These are phyloP conservation scores for Ceratonia siliqua DNA, from an alignment of 306 rosid genomes.

Conservation along the genomic window DNA sequence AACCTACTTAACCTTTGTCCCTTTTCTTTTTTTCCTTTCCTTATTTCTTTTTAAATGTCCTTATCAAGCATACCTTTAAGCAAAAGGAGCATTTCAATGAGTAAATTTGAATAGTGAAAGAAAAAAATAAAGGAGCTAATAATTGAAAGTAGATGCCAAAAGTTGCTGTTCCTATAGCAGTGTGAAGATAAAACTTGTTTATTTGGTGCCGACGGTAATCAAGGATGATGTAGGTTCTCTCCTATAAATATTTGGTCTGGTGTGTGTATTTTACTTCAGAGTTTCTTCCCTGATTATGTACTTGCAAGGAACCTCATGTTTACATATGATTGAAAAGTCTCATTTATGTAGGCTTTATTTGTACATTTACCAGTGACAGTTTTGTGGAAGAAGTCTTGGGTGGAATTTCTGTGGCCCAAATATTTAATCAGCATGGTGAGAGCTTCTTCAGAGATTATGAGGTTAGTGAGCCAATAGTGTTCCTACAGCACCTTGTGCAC, in stretches of 20 bases:
- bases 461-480: slow-evolving; percentile 2
- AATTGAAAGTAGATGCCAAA: too few relatives aligned
- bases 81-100: neutral
- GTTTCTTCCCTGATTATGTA: neutral
- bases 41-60: neutral
- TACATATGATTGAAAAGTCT: neutral
- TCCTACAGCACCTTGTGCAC: neutral
- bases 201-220: too few relatives aligned
- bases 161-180: too few relatives aligned
- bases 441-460: slow-evolving; percentile 31
- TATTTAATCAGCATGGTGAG: slow-evolving; percentile 29
- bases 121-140: too few relatives aligned
- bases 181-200: too few relatives aligned
- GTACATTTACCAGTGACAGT: slow-evolving; percentile 23
- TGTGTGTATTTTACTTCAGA: neutral
- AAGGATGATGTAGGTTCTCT: neutral
- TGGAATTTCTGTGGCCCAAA: slow-evolving; percentile 31
- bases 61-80: neutral
- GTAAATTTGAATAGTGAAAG: neutral
- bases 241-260: neutral
- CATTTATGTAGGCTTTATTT: neutral
- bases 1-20: neutral
- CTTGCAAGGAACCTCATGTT: neutral
- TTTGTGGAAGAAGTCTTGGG: slow-evolving; percentile 17
- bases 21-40: too few relatives aligned